A percentile compares a stretch with the other conserved stretches of the same genome.
Conservation (phyloP, 495 filamentous ascomycete species). For the Lineolata rhizophorae region DNA sequence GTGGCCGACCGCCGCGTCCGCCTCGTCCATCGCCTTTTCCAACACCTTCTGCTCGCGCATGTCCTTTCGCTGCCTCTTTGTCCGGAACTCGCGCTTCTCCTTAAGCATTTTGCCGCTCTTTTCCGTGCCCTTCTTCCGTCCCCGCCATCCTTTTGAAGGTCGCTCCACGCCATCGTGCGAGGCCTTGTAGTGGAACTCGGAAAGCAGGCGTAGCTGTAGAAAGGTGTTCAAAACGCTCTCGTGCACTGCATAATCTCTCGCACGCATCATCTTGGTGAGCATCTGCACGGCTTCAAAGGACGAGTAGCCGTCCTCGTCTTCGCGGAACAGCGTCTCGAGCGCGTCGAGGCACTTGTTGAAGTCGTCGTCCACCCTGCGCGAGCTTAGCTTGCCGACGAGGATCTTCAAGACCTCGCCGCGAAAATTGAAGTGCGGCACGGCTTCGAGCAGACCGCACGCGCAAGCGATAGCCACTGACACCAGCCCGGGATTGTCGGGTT, state of each 20-base stretch:
- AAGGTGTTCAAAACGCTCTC: constrained; percentile 81
- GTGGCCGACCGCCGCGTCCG: constrained; percentile 72
- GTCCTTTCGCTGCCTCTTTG: constrained; percentile 52
- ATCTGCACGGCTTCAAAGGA: constrained; percentile 72
- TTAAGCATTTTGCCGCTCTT: constrained; percentile 41
- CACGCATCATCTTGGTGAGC: constrained; percentile 86
- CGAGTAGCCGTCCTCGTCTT: constrained; percentile 70
- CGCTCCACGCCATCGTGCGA: constrained; percentile 53
- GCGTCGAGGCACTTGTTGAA: constrained; percentile 61
- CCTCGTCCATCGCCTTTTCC: constrained; percentile 83
- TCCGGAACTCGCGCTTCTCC: constrained; percentile 51
- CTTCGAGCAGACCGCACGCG: constrained; percentile 50
- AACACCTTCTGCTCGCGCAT: constrained; percentile 64
- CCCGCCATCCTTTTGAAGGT: too few relatives aligned
- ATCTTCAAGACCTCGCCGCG: constrained; percentile 69
- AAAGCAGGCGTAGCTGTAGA: constrained; percentile 67
- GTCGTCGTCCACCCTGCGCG: constrained; percentile 40
- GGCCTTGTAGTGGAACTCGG: constrained; percentile 64
- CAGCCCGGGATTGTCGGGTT: constrained; percentile 15
- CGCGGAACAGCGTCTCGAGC: constrained; percentile 58
- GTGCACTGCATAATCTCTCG: constrained; percentile 52
- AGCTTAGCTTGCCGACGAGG: constrained; percentile 59
- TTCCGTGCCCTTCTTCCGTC: constrained; percentile 26
- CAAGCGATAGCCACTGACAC: constrained; percentile 63
- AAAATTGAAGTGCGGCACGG: constrained; percentile 94